Conservation (phyloP, 2,329 filamentous ascomycete species). For the Colletotrichum sp. region DNA sequence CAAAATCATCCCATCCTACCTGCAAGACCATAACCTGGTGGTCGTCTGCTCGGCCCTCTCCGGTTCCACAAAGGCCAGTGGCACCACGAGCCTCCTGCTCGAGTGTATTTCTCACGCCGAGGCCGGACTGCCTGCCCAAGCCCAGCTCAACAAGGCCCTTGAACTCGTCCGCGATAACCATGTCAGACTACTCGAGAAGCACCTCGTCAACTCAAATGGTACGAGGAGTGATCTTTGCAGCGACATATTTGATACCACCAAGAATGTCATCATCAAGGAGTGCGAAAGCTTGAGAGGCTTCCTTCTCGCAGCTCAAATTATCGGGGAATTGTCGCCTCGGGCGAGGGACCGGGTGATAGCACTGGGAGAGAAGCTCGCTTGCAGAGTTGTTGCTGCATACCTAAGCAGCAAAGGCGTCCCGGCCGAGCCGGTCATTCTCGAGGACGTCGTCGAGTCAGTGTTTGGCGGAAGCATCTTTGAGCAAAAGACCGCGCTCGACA, state of each 20-base stretch:
- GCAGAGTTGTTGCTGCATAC: constrained; percentile 86
- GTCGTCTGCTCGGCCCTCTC: constrained; percentile 96
- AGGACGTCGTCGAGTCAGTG: constrained; percentile 77
- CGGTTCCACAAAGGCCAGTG: constrained; percentile 90
- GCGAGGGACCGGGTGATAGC: constrained; percentile 89
- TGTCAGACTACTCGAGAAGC: constrained; percentile 29
- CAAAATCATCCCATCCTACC: constrained; percentile 15
- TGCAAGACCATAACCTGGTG: constrained; percentile 72
- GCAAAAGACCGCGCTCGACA: constrained; percentile 64
- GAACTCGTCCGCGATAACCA: not conserved
- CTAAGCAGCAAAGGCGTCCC: constrained; percentile 70
- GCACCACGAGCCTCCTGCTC: constrained; percentile 87
- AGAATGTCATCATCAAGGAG: constrained; percentile 69
- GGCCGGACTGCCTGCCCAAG: constrained; percentile 44
- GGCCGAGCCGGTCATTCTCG: constrained; percentile 30
- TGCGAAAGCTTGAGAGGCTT: constrained; percentile 82
- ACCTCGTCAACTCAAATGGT: constrained; percentile 69
- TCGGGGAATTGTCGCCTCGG: constrained; percentile 76
- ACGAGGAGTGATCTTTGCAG: constrained; percentile 81
- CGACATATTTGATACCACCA: constrained; percentile 79
- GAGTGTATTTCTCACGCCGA: constrained; percentile 14
- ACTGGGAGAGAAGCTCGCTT: constrained; percentile 95
- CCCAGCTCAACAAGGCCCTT: constrained; percentile 12
- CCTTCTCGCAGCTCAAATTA: constrained; percentile 67
- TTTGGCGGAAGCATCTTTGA: constrained; percentile 89